Evolutionary conservation across 768 basidiomycete species (phyloP).

Genomic region (Boletus sensibilis): DNA sequence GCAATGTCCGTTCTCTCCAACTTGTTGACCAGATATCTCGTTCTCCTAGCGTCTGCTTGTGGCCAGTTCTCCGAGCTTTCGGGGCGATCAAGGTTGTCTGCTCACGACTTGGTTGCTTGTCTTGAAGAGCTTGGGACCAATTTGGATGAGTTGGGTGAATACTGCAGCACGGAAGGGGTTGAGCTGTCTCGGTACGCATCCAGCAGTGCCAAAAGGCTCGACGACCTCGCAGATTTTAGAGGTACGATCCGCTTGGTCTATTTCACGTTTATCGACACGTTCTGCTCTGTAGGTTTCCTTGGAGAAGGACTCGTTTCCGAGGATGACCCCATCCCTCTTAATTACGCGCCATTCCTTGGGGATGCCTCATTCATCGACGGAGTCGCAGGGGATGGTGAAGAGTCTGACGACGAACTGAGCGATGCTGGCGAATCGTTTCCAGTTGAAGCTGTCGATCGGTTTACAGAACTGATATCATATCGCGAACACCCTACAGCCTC

Average conservation of each 20-base stretch:
- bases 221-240: constrained; percentile 73
- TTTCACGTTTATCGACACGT: constrained; percentile 11
- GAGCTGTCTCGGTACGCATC: constrained; percentile 69
- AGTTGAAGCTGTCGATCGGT: constrained; percentile 22
- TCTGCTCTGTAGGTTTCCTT: constrained; percentile 53
- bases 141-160: constrained; percentile 67
- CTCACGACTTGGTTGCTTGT: constrained; percentile 61
- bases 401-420: constrained; percentile 29
- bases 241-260: constrained; percentile 44
- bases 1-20: constrained; percentile 71
- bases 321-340: constrained; percentile 56
- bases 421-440: constrained; percentile 3
- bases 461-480: constrained; percentile 26
- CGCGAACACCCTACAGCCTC: constrained; percentile 35
- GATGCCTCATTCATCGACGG: constrained; percentile 10
- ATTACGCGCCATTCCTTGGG: constrained; percentile 41
- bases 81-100: constrained; percentile 57
- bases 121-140: constrained; percentile 75
- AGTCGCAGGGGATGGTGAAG: constrained; percentile 33
- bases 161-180: constrained; percentile 60
- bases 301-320: constrained; percentile 54
- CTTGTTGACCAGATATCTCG: constrained; percentile 71
- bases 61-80: constrained; percentile 75
- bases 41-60: constrained; percentile 62
- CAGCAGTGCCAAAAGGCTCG: constrained; percentile 60